These are phyloP conservation scores for Leucaena leucocephala DNA, from an alignment of 306 rosid genomes.

Conservation along the genomic window DNA sequence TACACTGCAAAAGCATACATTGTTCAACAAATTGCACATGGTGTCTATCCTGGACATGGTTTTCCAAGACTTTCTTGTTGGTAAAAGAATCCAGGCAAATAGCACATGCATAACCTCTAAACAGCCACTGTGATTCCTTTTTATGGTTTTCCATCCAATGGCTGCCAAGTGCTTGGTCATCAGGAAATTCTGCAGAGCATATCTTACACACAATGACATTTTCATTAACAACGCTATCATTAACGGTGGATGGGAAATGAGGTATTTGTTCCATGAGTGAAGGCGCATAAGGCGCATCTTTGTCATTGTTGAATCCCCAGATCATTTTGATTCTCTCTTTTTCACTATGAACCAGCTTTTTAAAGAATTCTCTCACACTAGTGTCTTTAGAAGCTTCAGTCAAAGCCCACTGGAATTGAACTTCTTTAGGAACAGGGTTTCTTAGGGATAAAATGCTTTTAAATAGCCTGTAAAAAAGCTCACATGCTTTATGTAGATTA, in stretches of 20 bases:
- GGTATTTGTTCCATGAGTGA: constrained; percentile 60
- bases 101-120: constrained; percentile 96
- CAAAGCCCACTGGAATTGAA: constrained; percentile 96
- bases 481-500: constrained; percentile 86
- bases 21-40: constrained; percentile 92
- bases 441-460: constrained; percentile 90
- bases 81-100: constrained; percentile 97
- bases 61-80: constrained; percentile 79
- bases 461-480: constrained; percentile 90
- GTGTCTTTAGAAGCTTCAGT: constrained; percentile 83
- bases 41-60: constrained; percentile 99
- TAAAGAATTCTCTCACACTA: constrained; percentile 65
- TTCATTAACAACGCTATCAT: constrained; percentile 52
- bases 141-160: constrained; percentile 97
- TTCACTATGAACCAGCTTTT: constrained; percentile 74
- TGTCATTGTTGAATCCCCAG: constrained; percentile 83
- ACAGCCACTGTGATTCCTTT: constrained; percentile 99
- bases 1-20: constrained; percentile 96
- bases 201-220: constrained; percentile 73
- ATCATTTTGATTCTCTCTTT: constrained; percentile 67
- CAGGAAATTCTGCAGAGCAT: constrained; percentile 69
- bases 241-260: constrained; percentile 49
- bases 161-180: constrained; percentile 76
- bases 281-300: constrained; percentile 46
- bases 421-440: constrained; percentile 92